phyloP scores from a whole-genome alignment of 2,329 filamentous ascomycete genomes.

The Tolypocladium paradoxum region DNA sequence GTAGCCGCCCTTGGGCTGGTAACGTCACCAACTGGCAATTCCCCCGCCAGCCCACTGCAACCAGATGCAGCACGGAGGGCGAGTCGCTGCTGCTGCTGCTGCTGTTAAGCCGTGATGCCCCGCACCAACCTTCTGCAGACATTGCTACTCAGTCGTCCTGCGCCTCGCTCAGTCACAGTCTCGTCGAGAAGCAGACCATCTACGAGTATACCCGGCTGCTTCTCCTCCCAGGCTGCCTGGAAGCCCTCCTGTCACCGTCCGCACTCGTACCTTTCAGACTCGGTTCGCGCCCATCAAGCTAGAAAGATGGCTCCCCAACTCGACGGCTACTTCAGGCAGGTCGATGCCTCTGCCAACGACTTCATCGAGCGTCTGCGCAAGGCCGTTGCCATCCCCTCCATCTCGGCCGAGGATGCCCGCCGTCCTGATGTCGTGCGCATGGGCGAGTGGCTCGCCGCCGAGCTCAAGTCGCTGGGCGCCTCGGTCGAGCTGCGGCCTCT shows the following conservation, averaged over 20 bases:
- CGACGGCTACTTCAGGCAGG: conserved; percentile 86
- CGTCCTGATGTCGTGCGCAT: conserved; percentile 91
- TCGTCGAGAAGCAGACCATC: conserved; percentile 11
- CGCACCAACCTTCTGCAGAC: conserved; percentile 29
- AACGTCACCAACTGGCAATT: conserved; percentile 1
- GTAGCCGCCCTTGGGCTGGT: conserved; percentile 10
- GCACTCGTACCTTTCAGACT: conserved; percentile 37
- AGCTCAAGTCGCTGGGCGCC: conserved; percentile 77
- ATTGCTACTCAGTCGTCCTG: conserved; percentile 12
- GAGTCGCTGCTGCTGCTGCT: background rate
- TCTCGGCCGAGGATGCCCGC: conserved; percentile 83
- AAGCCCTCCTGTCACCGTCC: conserved; percentile 16
- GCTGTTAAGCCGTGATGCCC: conserved; percentile 25
- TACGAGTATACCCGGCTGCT: conserved; percentile 11
- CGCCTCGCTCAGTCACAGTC: conserved; percentile 7
- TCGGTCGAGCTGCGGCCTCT: conserved; percentile 77
- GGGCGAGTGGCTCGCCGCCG: conserved; percentile 78
- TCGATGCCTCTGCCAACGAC: conserved; percentile 64
- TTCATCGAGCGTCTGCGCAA: conserved; percentile 87
- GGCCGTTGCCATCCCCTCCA: conserved; percentile 91
- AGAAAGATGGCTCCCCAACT: conserved; percentile 82
- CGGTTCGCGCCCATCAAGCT: conserved; percentile 47
- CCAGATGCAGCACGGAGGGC: conserved; percentile 4
- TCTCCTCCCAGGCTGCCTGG: conserved; percentile 4
- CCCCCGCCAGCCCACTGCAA: conserved; percentile 11